A percentile compares a stretch with the other conserved stretches of the same genome.
Conservation (phyloP, 768 basidiomycete genomes). For the Multifurca ochricompacta region DNA sequence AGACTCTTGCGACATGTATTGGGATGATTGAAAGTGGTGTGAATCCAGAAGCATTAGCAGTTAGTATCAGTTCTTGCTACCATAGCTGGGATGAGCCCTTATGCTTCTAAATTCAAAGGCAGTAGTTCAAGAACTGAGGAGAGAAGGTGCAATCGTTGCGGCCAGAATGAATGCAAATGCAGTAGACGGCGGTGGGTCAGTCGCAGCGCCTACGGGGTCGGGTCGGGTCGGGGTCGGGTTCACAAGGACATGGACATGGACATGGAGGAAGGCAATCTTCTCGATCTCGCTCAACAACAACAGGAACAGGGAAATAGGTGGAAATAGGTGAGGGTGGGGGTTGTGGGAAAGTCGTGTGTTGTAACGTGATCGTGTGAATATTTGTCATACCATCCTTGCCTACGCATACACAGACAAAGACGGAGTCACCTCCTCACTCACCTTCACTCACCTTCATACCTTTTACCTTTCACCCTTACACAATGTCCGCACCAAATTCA, state of each 20-base stretch:
- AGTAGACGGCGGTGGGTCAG: not conserved
- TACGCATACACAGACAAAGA: no score
- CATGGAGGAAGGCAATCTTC: not conserved
- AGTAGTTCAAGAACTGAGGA: conserved; percentile 19
- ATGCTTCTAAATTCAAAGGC: not conserved
- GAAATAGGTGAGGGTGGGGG: not conserved
- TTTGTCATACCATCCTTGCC: conserved; percentile 3
- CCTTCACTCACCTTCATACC: not conserved
- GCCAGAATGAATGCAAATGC: not conserved
- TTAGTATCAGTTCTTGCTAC: conserved; percentile 31
- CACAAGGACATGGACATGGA: no score
- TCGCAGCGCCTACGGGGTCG: no score
- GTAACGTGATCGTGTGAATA: no score
- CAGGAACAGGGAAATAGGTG: not conserved
- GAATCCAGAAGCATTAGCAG: conserved; percentile 88
- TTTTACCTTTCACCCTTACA: not conserved
- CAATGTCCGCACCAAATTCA: conserved; percentile 28
- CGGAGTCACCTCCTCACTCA: not conserved
- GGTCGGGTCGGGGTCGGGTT: not conserved
- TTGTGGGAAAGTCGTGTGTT: not conserved
- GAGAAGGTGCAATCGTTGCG: conserved; percentile 10
- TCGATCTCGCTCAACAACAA: no score
- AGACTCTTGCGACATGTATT: conserved; percentile 87
- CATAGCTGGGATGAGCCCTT: not conserved
- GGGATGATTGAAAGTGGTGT: conserved; percentile 89